Base-by-base conservation (phyloP, 2,329 filamentous ascomycete genomes). In the Phaeosphaeria sp. region DNA sequence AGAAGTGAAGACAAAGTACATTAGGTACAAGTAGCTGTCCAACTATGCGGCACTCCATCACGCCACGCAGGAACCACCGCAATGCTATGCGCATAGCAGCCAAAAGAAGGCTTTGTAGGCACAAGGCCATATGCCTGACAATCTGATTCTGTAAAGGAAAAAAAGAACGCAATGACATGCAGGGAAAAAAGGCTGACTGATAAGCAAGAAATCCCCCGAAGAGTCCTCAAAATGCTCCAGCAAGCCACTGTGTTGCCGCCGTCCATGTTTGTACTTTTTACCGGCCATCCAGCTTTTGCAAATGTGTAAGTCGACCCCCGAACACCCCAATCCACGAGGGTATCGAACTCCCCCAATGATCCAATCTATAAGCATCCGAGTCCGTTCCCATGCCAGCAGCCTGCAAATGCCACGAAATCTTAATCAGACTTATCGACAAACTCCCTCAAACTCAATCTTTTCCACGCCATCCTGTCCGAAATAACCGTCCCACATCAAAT, bases 391-490 rank as follows among this genome's bases (percentile, higher is more conserved):
- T 72, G 69, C 67, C 67, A 69, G 66, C 71, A 71, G 66, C 67
- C 72, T 65, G 68, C 70, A 77, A 73, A 77, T 76, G 72, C 72
- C 67, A 70, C 71, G 56, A 73, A 71, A 73, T 74, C 67, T 74
- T 73, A 69, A 69, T 67, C 70, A 71, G 66, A 75, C 72, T 15
- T 63, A 68, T 56, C 64, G 58, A 73, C 62, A 69, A 74, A 74
- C 71, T 74, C 72, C 74, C 67, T 64, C 54, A 68, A 68, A 73
- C 68, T 65, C 65, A 69, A 64, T 74, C 71, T 72, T 74, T 65
- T 67, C 67, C 65, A 62, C 71, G 67, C 72, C 72, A 67, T 63
- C 72, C 68, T 63, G 63, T 71, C 69, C 72, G 68, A 74, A 71
- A 63, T 66, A 71, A 68, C 65, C 67, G 47, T 68, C 63, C 69